phyloP scores from a whole-genome alignment of 352 stramenopile species.

The Globisporangium echinulatum region DNA sequence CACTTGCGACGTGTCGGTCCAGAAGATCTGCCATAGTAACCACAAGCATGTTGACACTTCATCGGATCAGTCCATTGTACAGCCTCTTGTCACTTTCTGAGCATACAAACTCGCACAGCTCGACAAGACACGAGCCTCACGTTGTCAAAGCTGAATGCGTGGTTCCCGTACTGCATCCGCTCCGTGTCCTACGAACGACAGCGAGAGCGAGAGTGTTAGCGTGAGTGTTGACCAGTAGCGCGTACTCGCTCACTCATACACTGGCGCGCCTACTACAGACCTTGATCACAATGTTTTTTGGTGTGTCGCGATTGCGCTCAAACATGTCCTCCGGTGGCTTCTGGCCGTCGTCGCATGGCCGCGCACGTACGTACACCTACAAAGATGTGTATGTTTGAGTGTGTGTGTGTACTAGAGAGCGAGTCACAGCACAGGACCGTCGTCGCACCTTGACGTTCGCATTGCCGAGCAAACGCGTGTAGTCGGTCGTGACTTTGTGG shows the following conservation, averaged over 20 bases:
- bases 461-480: conserved; percentile 70
- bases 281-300: conserved; percentile 83
- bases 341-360: conserved; percentile 69
- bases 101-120: background rate
- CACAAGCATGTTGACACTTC: no score
- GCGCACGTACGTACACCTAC: conserved; percentile 69
- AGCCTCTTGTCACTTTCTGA: no score
- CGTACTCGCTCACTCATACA: no score
- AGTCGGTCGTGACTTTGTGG: conserved; percentile 84
- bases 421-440: background rate
- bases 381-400: background rate
- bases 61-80: no score
- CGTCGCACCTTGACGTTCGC: conserved; percentile 64
- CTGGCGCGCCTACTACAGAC: conserved; percentile 6
- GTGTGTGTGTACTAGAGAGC: background rate
- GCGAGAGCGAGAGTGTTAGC: background rate
- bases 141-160: conserved; percentile 84
- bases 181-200: conserved; percentile 49
- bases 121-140: conserved; percentile 13
- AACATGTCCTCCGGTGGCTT: conserved; percentile 77
- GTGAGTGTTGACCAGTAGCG: background rate
- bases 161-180: conserved; percentile 81
- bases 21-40: conserved; percentile 47
- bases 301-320: conserved; percentile 65
- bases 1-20: conserved; percentile 70